These are phyloP conservation scores for Plasmodium ovale DNA, from an alignment of 169 alveolate species.

Conservation along the genomic window DNA sequence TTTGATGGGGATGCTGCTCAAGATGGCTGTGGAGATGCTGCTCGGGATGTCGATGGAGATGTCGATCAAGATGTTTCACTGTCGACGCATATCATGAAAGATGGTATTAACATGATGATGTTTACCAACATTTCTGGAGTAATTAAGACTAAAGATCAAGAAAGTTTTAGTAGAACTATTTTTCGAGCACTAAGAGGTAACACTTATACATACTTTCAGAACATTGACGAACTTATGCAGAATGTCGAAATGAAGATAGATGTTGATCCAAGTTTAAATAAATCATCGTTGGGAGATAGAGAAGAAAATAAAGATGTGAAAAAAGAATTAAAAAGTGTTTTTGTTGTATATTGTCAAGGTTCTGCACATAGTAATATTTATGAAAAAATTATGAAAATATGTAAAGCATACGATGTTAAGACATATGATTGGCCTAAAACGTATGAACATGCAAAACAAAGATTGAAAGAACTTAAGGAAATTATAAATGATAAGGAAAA, in stretches of 20 bases:
- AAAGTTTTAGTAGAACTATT: conserved; percentile 94
- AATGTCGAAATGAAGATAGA: conserved; percentile 75
- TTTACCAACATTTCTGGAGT: conserved; percentile 94
- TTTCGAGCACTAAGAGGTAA: conserved; percentile 98
- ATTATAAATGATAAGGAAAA: conserved; percentile 90
- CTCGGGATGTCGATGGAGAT: no score
- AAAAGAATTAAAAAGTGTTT: conserved; percentile 89
- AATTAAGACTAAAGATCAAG: conserved; percentile 91
- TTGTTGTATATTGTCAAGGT: conserved; percentile 95
- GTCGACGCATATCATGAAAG: conserved; percentile 71
- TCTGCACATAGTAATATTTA: conserved; percentile 89
- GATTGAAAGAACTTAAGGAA: conserved; percentile 85
- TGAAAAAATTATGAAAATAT: conserved; percentile 92
- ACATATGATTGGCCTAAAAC: conserved; percentile 91
- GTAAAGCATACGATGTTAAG: conserved; percentile 93
- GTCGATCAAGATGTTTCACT: conserved; percentile 79
- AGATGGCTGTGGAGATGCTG: no score
- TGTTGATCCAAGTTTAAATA: conserved; percentile 5
- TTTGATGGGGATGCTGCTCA: no score
- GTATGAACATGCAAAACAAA: conserved; percentile 78
- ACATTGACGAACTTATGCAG: conserved; percentile 84
- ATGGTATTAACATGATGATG: conserved; percentile 82
- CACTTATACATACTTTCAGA: conserved; percentile 93
- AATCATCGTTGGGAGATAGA: conserved; percentile 28
- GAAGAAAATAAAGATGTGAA: conserved; percentile 18